Base-by-base conservation (phyloP, 2,329 filamentous ascomycete genomes). In the Penicillium occitanis region DNA sequence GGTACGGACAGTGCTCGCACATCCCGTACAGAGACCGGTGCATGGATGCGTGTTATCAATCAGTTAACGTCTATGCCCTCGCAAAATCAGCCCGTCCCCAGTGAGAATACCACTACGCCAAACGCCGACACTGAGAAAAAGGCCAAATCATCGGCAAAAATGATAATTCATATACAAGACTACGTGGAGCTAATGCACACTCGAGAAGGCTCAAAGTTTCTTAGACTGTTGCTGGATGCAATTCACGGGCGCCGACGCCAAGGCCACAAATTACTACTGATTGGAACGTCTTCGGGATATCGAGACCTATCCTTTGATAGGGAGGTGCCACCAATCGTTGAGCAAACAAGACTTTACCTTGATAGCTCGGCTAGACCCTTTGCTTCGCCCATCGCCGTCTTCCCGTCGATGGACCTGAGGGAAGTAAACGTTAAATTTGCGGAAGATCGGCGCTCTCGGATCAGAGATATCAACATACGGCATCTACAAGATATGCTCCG, bases 111-210 rank as follows among this genome's bases (percentile, higher is more conserved):
- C 33, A 25, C 61, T 17, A 63, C 63, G 22, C 66, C 65, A 48
- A 60, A 51, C 8, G 60, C 57, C 37, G 68, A 72, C 61, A 51
- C 64, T 37, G 61, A 53, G 42, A 69, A 70, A 8, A 61, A 65
- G 35, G 71, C 70, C 25, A 68, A 69, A 5, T 33, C 33, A 33
- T 67, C 63, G 63, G 71, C 74, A 72, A 74, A 83, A 28, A 83
- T 93, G 7, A 88, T 98, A 66, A 83, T 96, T 46, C 92, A 92
- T 71, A 80, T 97, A 13, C 87, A 91, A 74, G 92, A 98, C 75
- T 91, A 92, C 72, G 88, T 91, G 63, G 91, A 96, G 69, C 83
- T 99, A 8, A 87, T 85, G 71, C 85, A 86, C 73, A 89, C 90
- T 0, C 76, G 85, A 5, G 88, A 92, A 66, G 92, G 92, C 11